These are phyloP conservation scores for Calocera cornea DNA, from an alignment of 768 basidiomycete species.

Conservation along the genomic window DNA sequence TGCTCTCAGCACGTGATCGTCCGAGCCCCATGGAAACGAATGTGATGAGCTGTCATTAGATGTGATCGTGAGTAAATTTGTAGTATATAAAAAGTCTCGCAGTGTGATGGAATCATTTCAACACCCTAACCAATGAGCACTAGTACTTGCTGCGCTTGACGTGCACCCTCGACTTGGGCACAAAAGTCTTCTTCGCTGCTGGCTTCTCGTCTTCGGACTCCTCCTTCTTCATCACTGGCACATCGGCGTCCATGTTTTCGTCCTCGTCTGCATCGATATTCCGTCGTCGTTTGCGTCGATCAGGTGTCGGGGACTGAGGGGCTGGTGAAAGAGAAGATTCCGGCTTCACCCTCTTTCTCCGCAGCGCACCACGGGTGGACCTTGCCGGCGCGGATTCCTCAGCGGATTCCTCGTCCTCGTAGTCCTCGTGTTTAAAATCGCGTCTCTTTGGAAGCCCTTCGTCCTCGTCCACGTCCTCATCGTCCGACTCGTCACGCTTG, in stretches of 20 bases:
- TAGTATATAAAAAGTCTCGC: too few relatives aligned
- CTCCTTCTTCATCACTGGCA: neutral
- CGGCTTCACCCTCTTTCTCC: neutral
- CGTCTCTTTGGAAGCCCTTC: neutral
- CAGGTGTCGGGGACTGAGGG: neutral
- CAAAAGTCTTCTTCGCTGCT: neutral
- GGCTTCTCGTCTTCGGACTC: slow-evolving; percentile 2
- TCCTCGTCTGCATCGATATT: neutral
- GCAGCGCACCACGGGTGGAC: neutral
- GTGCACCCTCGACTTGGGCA: neutral
- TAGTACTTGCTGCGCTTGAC: slow-evolving; percentile 1
- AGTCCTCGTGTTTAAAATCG: neutral
- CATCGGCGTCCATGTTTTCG: neutral
- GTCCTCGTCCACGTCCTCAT: neutral
- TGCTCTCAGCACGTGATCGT: neutral
- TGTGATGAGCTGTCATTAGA: too few relatives aligned
- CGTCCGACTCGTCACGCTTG: neutral
- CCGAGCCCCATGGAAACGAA: too few relatives aligned
- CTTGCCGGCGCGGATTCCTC: neutral
- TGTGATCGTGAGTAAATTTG: too few relatives aligned
- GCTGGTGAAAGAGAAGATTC: neutral
- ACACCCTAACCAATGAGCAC: neutral
- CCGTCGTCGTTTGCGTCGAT: neutral
- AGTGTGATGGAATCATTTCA: too few relatives aligned
- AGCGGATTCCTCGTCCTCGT: neutral